Base-by-base conservation (phyloP, 768 basidiomycete genomes). In the Chlorophyllum brunneum region DNA sequence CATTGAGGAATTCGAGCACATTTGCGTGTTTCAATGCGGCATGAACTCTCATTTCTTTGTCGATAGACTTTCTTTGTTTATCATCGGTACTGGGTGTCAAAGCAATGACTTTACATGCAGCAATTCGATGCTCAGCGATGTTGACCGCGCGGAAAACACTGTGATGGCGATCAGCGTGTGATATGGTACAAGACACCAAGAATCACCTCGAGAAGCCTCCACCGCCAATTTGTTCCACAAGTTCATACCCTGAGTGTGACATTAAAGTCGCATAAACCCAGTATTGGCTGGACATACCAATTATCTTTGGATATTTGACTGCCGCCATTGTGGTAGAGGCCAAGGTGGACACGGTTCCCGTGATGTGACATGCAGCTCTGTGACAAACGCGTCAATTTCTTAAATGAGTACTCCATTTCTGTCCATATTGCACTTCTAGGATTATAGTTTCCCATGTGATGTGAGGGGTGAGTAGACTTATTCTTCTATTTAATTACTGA, bases 11-110 rank as follows among this genome's bases (percentile, higher is more conserved):
- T 62, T 92, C 84, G 31, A 99, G 80, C 7, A 98, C 80, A 56
- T 95, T 83, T 1, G 61, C 51, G 56, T 97, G 87, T 59, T 90
- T 89, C 49, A 98, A 70, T 1, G 81, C 81, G 5, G 83, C 68
- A 62, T 98, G 95, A 2, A 98, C 83, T 26, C 87, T 81, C 72
- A 97, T 94, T 66, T 99, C 97, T 63, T 94, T 95, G 50, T 97
- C 85, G 8, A 95, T 71, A 15, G 77, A 79, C 64, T 95, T 95
- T 48, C 90, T 79, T 10, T 89, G 82, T 44, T 77, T 77, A 4
- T 82, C 77, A 0, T 83, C 81, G 1, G 86, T 86, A 38, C 81
- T 63, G 2, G 77, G 70, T 0, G 81, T 88, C 45, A 93, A 68
- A 13, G 71, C 61, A 54, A 95, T 78, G 26, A 95, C 70, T 67